Percentiles rank a stretch among this genome's conserved stretches.
Evolutionary conservation across 768 basidiomycete genomes (phyloP).

Genomic region (Leccinum boreale): DNA sequence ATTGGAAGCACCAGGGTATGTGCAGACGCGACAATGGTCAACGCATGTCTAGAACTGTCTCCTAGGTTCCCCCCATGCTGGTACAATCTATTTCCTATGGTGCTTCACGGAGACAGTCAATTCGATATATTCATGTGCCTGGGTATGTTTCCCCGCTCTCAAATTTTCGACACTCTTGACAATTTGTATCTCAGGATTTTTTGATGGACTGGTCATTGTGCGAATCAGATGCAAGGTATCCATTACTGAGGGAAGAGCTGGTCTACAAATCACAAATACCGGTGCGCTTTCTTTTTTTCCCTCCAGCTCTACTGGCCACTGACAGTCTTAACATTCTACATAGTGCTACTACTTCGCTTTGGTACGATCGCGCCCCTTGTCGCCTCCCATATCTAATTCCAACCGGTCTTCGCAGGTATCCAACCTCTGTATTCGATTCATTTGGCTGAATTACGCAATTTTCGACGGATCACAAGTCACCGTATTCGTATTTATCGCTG

Average conservation of each 20-base stretch:
- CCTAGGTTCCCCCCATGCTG: slow-evolving; percentile 32
- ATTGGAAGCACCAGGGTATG: slow-evolving; percentile 70
- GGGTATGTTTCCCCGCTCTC: slow-evolving; percentile 50
- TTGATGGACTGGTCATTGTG: slow-evolving; percentile 94
- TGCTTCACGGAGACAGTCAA: slow-evolving; percentile 60
- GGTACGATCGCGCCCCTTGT: slow-evolving; percentile 35
- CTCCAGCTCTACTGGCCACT: background rate
- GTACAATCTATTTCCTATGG: slow-evolving; percentile 63
- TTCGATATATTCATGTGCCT: slow-evolving; percentile 68
- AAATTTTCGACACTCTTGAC: background rate
- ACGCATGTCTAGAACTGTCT: background rate
- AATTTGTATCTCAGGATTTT: slow-evolving; percentile 56
- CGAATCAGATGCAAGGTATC: slow-evolving; percentile 49
- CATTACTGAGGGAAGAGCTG: slow-evolving; percentile 68
- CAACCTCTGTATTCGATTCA: slow-evolving; percentile 74
- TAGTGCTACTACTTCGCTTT: slow-evolving; percentile 80
- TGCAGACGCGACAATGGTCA: background rate
- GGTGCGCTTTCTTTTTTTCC: slow-evolving; percentile 35
- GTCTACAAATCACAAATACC: slow-evolving; percentile 64
- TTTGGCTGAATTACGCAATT: slow-evolving; percentile 82
- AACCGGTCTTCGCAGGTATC: slow-evolving; percentile 45
- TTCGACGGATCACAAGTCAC: slow-evolving; percentile 42
- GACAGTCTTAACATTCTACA: background rate
- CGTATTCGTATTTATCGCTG: slow-evolving; percentile 65
- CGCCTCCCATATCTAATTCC: background rate